A percentile compares a stretch with the other conserved stretches of the same genome.
Conservation (phyloP, 1,139 yeast species). For the Zhuliangozyma blackwelliae region DNA sequence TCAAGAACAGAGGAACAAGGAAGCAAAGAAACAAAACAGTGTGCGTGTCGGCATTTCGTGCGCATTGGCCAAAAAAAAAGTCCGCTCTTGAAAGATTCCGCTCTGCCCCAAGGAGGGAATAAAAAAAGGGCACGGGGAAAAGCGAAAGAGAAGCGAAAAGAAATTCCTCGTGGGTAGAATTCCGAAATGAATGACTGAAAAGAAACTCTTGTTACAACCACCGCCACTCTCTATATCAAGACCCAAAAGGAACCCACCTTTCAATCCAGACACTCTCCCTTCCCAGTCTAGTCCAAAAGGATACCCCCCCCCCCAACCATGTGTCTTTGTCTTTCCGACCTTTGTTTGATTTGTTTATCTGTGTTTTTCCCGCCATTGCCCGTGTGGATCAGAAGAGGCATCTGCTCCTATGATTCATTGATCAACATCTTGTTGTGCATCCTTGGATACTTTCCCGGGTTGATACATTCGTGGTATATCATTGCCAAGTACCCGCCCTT, state of each 20-base stretch:
- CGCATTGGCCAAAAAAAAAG: no score
- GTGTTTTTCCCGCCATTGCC: conserved; percentile 70
- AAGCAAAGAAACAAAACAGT: no score
- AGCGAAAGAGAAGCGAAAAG: no score
- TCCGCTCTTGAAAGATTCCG: no score
- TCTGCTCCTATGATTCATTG: conserved; percentile 58
- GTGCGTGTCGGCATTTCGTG: no score
- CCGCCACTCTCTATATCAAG: no score
- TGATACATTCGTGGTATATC: conserved; percentile 64
- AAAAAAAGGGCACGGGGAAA: no score
- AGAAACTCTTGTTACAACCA: no score
- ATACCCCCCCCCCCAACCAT: conserved; percentile 4
- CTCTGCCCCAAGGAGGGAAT: no score
- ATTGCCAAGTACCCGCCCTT: conserved; percentile 46
- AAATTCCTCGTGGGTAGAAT: not conserved
- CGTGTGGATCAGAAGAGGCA: conserved; percentile 63
- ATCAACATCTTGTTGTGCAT: conserved; percentile 56
- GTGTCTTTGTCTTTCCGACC: conserved; percentile 38
- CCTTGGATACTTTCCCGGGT: conserved; percentile 66
- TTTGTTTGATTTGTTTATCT: conserved; percentile 54
- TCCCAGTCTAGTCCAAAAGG: not conserved
- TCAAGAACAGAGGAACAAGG: no score
- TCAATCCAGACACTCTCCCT: not conserved
- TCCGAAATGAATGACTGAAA: not conserved
- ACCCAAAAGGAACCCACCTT: no score